Base-by-base conservation (phyloP, 768 basidiomycete genomes). In the Boletus sp. region DNA sequence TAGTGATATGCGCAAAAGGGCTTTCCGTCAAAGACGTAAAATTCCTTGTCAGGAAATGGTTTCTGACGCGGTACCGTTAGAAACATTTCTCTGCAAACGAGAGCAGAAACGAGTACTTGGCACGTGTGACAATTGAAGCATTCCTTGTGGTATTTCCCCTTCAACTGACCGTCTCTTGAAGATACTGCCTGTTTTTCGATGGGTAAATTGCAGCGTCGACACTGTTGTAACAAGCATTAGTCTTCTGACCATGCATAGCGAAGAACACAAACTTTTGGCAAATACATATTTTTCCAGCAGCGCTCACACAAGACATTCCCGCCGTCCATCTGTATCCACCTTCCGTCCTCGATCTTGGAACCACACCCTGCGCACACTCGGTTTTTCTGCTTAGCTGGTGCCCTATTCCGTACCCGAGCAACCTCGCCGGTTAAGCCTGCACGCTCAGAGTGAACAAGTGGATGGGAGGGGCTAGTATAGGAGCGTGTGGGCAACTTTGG, bases 221-320 rank as follows among this genome's bases (percentile, higher is more conserved):
- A 97, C 90, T 93, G 60, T 53, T 51, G 30, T 30, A 29, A 19
- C 30, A 35, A 48, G 23, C 47, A 23, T 56, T 35, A 57, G 40
- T 33, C 30, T 35, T 51, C 27, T 19, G 42, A 27, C 48, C 35
- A 43, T 37, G 48, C 43, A n/a, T 19, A 13, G 27, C 3, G 21
- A 25, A 42, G 15, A 47, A 44, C 43, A 46, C 82, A 39, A 58
- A 89, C 91, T 77, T 93, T 93, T 56, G 94, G 94, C 57, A 97
- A 72, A 75, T 96, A 97, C 86, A 95, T 88, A 64, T 89, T 85
- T 78, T 96, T 97, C 94, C 94, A 97, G 70, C 94, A 95, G 63
- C 72, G 73, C 66, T 94, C 95, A 70, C 95, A 97, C 62, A 97
- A 72, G 35, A 93, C 84, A 37, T 73, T 82, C 53, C 82, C 86